Conservation (phyloP, 1,284 basidiomycete genomes). For the Leccinum ponderosum region DNA sequence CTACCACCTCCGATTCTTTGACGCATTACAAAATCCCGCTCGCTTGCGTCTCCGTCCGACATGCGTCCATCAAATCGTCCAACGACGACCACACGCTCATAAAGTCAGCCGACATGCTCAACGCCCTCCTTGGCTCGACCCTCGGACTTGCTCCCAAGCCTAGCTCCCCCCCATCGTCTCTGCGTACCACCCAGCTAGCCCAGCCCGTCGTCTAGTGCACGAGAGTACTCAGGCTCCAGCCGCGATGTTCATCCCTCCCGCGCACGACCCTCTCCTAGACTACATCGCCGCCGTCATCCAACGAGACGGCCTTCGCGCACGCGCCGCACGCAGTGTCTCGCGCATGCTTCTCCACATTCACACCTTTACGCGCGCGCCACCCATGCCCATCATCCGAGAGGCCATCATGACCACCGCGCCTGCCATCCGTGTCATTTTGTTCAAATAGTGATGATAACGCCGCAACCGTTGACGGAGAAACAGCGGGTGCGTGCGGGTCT, state of each 20-base stretch:
- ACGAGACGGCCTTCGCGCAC: conserved; percentile 66
- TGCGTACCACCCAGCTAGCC: neutral
- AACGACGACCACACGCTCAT: conserved; percentile 23
- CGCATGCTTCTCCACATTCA: conserved; percentile 73
- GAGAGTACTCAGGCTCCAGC: neutral
- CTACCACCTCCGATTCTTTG: too few species aligned
- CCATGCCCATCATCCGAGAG: conserved; percentile 74
- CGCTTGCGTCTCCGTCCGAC: conserved; percentile 1
- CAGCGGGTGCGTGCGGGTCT: conserved; percentile 71
- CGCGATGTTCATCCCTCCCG: conserved; percentile 63
- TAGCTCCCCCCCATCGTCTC: neutral
- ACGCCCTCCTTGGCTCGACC: conserved; percentile 22
- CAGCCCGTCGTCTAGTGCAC: neutral
- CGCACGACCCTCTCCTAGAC: conserved; percentile 74
- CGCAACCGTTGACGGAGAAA: conserved; percentile 74
- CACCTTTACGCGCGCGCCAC: conserved; percentile 69
- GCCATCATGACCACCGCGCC: conserved; percentile 71
- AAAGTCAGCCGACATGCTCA: conserved; percentile 23
- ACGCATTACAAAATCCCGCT: neutral
- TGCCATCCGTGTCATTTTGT: conserved; percentile 55
- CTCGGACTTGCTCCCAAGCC: conserved; percentile 9
- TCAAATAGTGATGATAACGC: conserved; percentile 57
- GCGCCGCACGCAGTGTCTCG: conserved; percentile 59
- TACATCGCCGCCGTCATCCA: conserved; percentile 71
- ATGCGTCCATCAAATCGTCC: conserved; percentile 17